A percentile compares a stretch with the other conserved stretches of the same genome.
Conservation (phyloP, 2,329 filamentous ascomycete genomes). For the Sarocladium brachiariae region DNA sequence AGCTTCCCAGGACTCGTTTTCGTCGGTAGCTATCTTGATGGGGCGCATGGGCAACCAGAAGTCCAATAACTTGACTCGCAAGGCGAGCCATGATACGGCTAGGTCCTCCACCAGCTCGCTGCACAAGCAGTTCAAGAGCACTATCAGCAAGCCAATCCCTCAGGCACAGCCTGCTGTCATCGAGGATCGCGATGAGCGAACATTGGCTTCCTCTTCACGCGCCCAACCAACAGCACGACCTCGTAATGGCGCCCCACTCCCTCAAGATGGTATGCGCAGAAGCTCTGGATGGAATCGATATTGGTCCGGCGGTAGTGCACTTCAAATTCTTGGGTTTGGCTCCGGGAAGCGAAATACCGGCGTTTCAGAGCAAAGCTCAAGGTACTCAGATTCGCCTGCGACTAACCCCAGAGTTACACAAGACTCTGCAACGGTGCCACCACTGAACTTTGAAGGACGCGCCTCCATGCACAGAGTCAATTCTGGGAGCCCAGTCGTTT, state of each 20-base stretch:
- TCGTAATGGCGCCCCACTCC: constrained; percentile 22
- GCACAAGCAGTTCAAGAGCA: constrained; percentile 56
- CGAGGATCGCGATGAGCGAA: constrained; percentile 20
- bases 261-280: constrained; percentile 41
- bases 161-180: constrained; percentile 36
- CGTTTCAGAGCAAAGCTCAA: constrained; percentile 49
- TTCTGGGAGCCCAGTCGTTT: constrained; percentile 63
- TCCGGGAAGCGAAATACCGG: constrained; percentile 41
- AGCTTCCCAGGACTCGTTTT: constrained; percentile 50
- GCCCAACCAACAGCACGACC: constrained; percentile 22
- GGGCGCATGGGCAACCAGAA: constrained; percentile 50
- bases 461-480: constrained; percentile 59
- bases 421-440: constrained; percentile 64
- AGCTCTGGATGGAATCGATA: constrained; percentile 74
- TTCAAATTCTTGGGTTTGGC: constrained; percentile 58
- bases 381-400: constrained; percentile 41
- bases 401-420: constrained; percentile 45
- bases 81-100: constrained; percentile 48
- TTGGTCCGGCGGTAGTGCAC: constrained; percentile 66
- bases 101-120: constrained; percentile 46
- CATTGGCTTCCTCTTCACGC: neutral
- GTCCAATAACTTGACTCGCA: constrained; percentile 35
- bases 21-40: constrained; percentile 60
- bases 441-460: constrained; percentile 57
- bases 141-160: constrained; percentile 54